Percentiles rank a stretch among this genome's conserved stretches.
Conservation (phyloP, 805 yeast species). For the Debaryomyces tyrocola region DNA sequence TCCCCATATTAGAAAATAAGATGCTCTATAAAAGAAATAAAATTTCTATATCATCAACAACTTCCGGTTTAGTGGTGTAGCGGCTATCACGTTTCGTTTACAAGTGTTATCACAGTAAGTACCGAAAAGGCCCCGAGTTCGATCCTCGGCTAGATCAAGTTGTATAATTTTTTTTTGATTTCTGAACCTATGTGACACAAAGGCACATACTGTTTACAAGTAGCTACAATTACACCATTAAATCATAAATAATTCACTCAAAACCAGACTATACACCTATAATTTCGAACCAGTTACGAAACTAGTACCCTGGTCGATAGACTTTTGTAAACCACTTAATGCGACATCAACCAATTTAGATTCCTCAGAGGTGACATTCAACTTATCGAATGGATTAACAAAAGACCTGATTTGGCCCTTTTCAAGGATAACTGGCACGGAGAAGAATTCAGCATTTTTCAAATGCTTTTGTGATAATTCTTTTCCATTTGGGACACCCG, state of each 20-base stretch:
- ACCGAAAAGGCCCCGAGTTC: constrained; percentile 47
- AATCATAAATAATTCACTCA: neutral
- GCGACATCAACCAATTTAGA: constrained; percentile 36
- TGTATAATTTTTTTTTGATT: constrained; percentile 8
- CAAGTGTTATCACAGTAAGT: constrained; percentile 33
- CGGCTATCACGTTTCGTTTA: constrained; percentile 46
- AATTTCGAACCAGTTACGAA: constrained; percentile 41
- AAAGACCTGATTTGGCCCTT: constrained; percentile 38
- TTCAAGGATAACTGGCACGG: constrained; percentile 46
- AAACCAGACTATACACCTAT: constrained; percentile 10
- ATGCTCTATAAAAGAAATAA: neutral
- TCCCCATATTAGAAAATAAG: no score
- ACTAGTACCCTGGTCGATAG: constrained; percentile 40
- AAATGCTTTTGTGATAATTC: constrained; percentile 35
- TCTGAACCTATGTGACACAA: neutral
- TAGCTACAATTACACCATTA: neutral
- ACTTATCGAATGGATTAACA: constrained; percentile 32
- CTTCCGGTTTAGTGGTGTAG: constrained; percentile 40
- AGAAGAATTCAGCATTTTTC: constrained; percentile 45
- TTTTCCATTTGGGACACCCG: constrained; percentile 51
- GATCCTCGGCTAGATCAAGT: constrained; percentile 43
- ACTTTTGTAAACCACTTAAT: constrained; percentile 36
- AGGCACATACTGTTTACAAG: neutral
- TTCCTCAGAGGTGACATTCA: constrained; percentile 31
- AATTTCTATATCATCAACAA: neutral